Conservation (phyloP, 805 yeast species). For the Spathaspora hagerdaliae region DNA sequence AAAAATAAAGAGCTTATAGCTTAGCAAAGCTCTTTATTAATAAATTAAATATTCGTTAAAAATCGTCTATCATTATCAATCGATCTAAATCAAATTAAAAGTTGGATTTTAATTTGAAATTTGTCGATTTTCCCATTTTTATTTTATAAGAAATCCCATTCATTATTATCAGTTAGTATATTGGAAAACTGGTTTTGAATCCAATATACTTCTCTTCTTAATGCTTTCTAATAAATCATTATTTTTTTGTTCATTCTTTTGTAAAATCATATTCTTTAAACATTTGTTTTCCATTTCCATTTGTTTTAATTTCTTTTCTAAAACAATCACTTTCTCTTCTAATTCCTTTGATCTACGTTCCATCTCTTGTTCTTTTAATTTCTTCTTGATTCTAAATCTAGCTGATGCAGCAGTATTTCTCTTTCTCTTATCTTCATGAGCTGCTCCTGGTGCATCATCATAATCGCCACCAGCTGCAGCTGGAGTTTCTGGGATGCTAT, state of each 20-base stretch:
- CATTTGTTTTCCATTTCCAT: constrained; percentile 91
- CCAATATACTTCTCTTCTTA: constrained; percentile 43
- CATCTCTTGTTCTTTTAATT: constrained; percentile 87
- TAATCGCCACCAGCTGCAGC: background rate
- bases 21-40: too few relatives aligned
- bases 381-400: constrained; percentile 87
- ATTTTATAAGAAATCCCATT: background rate
- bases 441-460: constrained; percentile 11
- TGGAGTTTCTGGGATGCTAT: background rate
- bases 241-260: constrained; percentile 61
- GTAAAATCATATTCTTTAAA: constrained; percentile 76
- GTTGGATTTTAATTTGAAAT: constrained; percentile 16
- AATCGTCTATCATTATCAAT: background rate
- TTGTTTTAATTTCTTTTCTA: constrained; percentile 75
- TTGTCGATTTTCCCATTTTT: background rate
- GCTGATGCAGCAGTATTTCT: constrained; percentile 95
- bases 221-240: constrained; percentile 50
- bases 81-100: constrained; percentile 9
- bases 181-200: constrained; percentile 26
- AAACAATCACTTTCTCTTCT: constrained; percentile 56
- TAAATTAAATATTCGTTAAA: too few relatives aligned
- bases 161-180: constrained; percentile 21
- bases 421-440: constrained; percentile 70
- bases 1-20: too few relatives aligned
- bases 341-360: constrained; percentile 72